Base-by-base conservation (phyloP, 1,284 basidiomycete genomes). In the Salmacisia buchloeana region DNA sequence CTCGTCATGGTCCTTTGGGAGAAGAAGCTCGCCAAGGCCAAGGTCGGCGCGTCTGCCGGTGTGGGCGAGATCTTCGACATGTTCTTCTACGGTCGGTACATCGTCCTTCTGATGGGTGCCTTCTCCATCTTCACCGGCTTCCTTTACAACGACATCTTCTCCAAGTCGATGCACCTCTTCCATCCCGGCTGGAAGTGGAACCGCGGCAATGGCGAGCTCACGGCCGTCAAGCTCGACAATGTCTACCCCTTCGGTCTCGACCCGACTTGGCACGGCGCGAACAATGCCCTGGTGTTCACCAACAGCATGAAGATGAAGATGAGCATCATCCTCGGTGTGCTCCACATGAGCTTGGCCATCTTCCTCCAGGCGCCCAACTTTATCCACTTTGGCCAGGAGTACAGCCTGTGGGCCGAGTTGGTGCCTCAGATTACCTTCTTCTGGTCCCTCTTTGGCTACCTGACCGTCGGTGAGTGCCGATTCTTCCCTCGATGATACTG, bases 261-360 rank as follows among this genome's bases (percentile, higher is more conserved):
- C 81, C 93, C 94, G 52, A 88, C 83, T 62, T 99, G 96, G 96
- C 93, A 97, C 80, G 92, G 89, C 36, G 85, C 94, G 9, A 91
- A 93, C 72, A 99, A 98, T 79, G 84, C 84, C 1, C 85, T 99
- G 64, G 88, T 97, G 62, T 98, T 98, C 81, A 91, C 90, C 68
- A 98, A 98, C 82, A 97, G 94, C 62, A 94, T 96, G 85, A 99
- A 98, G 88, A 99, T 99, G 96, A 98, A 99, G 84, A 94, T 98
- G 92, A 92, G 92, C 18, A 89, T 99, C 78, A 87, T 98, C 61
- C 83, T 98, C 64, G 96, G 96, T 82, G 94, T 98, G 70, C 89
- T 91, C 71, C 96, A 98, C 81, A 98, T 98, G 94, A 92, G 94
- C 12, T 97, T 98, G 80, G 92, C 94, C 31, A 85, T 97, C 72